A percentile compares a stretch with the other conserved stretches of the same genome.
phyloP scores from a whole-genome alignment of 805 yeast genomes.

The Wickerhamiella dianesei region DNA sequence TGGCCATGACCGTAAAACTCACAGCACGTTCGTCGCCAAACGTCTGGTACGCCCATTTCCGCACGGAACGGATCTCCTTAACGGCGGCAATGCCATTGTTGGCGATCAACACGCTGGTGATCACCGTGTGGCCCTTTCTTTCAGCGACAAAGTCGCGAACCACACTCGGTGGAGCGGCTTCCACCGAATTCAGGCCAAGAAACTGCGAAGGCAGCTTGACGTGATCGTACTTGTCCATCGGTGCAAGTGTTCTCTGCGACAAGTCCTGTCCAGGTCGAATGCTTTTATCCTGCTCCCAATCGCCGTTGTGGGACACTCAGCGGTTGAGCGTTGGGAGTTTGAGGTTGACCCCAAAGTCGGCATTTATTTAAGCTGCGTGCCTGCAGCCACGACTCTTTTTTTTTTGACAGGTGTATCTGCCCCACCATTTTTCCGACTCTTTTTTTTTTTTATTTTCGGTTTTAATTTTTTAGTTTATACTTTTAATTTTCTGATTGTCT shows the following conservation, averaged over 20 bases:
- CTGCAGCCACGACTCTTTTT: too few species aligned
- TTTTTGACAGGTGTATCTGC: too few species aligned
- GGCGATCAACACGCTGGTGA: slow-evolving; percentile 71
- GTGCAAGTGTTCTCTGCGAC: too few species aligned
- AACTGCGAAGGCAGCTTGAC: slow-evolving; percentile 52
- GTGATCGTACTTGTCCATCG: slow-evolving; percentile 21
- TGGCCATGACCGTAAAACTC: slow-evolving; percentile 95
- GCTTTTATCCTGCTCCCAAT: not conserved
- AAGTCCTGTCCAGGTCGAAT: too few species aligned
- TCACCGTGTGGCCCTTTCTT: slow-evolving; percentile 91
- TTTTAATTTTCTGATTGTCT: too few species aligned
- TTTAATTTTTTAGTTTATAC: too few species aligned
- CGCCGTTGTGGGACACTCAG: not conserved
- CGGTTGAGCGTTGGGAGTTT: not conserved
- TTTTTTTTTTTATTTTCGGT: too few species aligned
- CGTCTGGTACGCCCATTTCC: slow-evolving; percentile 99
- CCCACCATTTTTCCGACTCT: too few species aligned
- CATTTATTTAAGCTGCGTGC: too few species aligned
- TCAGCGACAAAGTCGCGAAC: slow-evolving; percentile 73
- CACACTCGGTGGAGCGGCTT: slow-evolving; percentile 52
- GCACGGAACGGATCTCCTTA: slow-evolving; percentile 89
- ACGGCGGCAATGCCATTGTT: slow-evolving; percentile 99
- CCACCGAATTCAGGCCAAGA: slow-evolving; percentile 67
- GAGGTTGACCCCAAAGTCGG: slow-evolving; percentile 1
- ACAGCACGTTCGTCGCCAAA: slow-evolving; percentile 91